Percentiles rank a stretch among this genome's conserved stretches.
These are phyloP conservation scores for Manihot esculenta DNA, from an alignment of 441 rosid species.

Conservation along the genomic window DNA sequence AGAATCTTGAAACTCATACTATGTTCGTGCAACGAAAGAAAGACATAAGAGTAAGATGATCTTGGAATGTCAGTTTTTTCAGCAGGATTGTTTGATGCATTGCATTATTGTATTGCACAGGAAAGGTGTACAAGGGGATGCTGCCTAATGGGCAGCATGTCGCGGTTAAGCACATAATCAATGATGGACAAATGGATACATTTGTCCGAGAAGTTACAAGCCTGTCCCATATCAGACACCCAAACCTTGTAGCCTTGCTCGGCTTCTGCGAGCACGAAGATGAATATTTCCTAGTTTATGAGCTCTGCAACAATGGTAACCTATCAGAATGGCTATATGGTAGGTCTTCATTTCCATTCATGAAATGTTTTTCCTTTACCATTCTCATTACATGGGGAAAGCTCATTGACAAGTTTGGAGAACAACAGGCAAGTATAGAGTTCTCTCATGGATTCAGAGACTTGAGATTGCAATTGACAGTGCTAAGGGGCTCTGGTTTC, in stretches of 20 bases:
- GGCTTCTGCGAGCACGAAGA: constrained; percentile 51
- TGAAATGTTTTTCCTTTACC: background rate
- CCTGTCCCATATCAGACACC: constrained; percentile 56
- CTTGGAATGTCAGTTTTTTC: background rate
- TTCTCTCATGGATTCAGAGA: constrained; percentile 59
- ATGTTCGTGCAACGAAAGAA: background rate
- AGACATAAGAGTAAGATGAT: background rate
- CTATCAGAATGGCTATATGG: constrained; percentile 62
- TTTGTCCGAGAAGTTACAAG: constrained; percentile 56
- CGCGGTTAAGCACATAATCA: constrained; percentile 59
- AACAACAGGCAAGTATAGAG: constrained; percentile 43
- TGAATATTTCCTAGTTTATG: constrained; percentile 55
- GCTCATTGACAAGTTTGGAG: background rate
- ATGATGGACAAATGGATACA: constrained; percentile 48
- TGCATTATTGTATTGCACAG: constrained; percentile 27
- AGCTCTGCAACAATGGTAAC: constrained; percentile 56
- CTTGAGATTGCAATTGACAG: constrained; percentile 52
- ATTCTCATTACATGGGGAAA: background rate
- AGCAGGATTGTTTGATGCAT: constrained; percentile 6
- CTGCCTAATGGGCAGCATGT: constrained; percentile 43
- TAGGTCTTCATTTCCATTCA: constrained; percentile 18
- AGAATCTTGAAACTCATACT: constrained; percentile 16
- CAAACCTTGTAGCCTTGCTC: constrained; percentile 53
- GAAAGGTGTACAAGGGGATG: constrained; percentile 56
- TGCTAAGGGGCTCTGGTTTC: constrained; percentile 60